Evolutionary conservation across 31 red algal species (phyloP), one percentile per base, ranked within the genome.

Genomic region (Odonthalia washingtoniensis): DNA sequence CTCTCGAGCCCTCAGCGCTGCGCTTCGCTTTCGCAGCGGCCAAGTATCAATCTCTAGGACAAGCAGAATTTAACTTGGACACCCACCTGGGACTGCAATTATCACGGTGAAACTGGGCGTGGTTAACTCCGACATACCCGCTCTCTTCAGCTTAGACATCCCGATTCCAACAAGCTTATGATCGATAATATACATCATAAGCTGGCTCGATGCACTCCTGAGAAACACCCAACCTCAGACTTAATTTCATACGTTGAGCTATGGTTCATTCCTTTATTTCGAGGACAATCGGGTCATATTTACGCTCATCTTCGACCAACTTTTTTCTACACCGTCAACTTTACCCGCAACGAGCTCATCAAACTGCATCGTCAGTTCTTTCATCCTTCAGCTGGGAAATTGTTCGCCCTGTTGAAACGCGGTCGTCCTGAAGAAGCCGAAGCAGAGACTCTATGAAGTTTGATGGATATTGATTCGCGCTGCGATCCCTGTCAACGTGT

Each of bases 351-450:
- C 2, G 63, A 89, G 34, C 39, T 81, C 3, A 61, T 72, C 21
- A 89, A 89, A 65, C 46, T 89, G 2, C 76, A 81, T 37, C 60
- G 64, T 9, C 76, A 89, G 65, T 90, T 90, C 69, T 74, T 83
- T 42, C 79, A 90, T 43, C 67, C 87, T 2, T 75, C 87, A 26
- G 40, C 78, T 3, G 35, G 75, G 3, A 90, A 90, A 37, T 35
- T 90, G 21, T 90, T 90, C 42, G 74, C 70, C 33, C 60, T 82
- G 17, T 28, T 90, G 2, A 57, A 75, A 18, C 2, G 42, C 3
- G 65, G 24, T 30, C 37, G 28, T 33, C 73, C 85, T 26, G 73
- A 78, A 37, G 77, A 82, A 75, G 60, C 65, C 3, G 43, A 18
- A 5, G 34, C 24, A 28, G 39, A 75, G 21, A 74, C 35, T 16